A percentile compares a stretch with the other conserved stretches of the same genome.
Evolutionary conservation across 2,329 filamentous ascomycete genomes (phyloP).

Genomic region (Curvularia spicifera): DNA sequence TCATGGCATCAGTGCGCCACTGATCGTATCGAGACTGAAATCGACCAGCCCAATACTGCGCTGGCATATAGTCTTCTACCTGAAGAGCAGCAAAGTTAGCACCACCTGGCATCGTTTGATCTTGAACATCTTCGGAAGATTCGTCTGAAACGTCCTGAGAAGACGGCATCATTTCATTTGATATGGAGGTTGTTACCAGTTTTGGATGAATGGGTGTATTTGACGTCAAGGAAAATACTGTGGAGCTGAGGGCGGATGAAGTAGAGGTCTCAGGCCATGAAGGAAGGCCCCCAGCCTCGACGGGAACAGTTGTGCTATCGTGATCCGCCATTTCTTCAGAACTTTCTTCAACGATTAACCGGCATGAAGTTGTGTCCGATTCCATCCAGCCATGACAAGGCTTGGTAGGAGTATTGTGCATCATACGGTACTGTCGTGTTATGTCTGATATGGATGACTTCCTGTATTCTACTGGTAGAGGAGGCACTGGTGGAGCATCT

Average conservation of each 20-base stretch:
- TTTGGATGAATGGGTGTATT: not conserved
- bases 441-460: slow-evolving; percentile 26
- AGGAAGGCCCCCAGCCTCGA: not conserved
- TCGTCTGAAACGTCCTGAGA: not conserved
- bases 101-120: slow-evolving; percentile 12
- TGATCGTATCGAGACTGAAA: slow-evolving; percentile 44
- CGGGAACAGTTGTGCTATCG: not conserved
- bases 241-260: slow-evolving; percentile 1
- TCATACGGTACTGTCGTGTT: slow-evolving; percentile 5
- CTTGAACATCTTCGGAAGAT: slow-evolving; percentile 19
- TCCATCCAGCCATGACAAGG: not conserved
- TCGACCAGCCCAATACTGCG: slow-evolving; percentile 45
- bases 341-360: slow-evolving; percentile 18
- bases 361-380: slow-evolving; percentile 11
- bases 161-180: not conserved
- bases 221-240: slow-evolving; percentile 2
- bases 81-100: slow-evolving; percentile 34
- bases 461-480: slow-evolving; percentile 32
- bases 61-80: slow-evolving; percentile 45
- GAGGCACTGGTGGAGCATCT: slow-evolving; percentile 32
- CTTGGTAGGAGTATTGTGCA: not conserved
- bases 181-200: not conserved
- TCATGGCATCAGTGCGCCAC: slow-evolving; percentile 45
- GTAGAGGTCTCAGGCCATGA: not conserved
- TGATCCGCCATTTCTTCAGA: slow-evolving; percentile 9